Percentiles rank a stretch among this genome's conserved stretches.
phyloP scores from a whole-genome alignment of 805 yeast species.

The Groenewaldozyma salmanticensis region DNA sequence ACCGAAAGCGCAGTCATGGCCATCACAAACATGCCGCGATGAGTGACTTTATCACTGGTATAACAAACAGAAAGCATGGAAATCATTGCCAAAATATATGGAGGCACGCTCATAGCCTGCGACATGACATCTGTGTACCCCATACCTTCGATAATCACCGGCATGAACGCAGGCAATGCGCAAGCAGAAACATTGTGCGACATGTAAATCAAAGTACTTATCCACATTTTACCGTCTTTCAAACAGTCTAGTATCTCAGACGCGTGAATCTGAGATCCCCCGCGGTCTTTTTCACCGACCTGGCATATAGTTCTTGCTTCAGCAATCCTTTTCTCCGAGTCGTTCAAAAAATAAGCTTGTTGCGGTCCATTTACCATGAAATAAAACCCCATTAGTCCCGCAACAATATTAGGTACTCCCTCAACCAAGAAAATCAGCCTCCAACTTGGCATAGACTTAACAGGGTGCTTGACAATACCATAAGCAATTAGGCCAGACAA shows the following conservation, averaged over 20 bases:
- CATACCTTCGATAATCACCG: conserved; percentile 35
- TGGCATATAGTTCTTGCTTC: conserved; percentile 10
- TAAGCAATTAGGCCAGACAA: conserved; percentile 44
- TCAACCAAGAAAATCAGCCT: conserved; percentile 40
- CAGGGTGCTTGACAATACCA: conserved; percentile 31
- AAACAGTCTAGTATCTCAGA: conserved; percentile 7
- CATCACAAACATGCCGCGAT: conserved; percentile 17
- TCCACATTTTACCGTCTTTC: conserved; percentile 14
- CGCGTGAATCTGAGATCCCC: conserved; percentile 4
- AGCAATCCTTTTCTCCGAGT: conserved; percentile 26
- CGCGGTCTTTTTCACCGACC: conserved; percentile 8
- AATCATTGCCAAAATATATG: conserved; percentile 31
- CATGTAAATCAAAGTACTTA: conserved; percentile 15
- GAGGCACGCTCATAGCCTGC: conserved; percentile 39
- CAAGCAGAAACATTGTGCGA: conserved; percentile 15
- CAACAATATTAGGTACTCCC: conserved; percentile 35
- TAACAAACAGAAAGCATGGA: conserved; percentile 35
- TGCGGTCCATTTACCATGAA: conserved; percentile 30
- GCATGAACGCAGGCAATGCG: conserved; percentile 40
- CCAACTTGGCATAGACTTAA: conserved; percentile 30
- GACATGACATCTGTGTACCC: conserved; percentile 33
- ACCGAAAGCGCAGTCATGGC: conserved; percentile 7
- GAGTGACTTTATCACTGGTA: conserved; percentile 32
- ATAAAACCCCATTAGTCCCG: conserved; percentile 26
- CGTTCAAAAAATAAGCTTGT: conserved; percentile 40